Evolutionary conservation across 2,329 filamentous ascomycete genomes (phyloP).

Genomic region (Fusarium protoensiforme): DNA sequence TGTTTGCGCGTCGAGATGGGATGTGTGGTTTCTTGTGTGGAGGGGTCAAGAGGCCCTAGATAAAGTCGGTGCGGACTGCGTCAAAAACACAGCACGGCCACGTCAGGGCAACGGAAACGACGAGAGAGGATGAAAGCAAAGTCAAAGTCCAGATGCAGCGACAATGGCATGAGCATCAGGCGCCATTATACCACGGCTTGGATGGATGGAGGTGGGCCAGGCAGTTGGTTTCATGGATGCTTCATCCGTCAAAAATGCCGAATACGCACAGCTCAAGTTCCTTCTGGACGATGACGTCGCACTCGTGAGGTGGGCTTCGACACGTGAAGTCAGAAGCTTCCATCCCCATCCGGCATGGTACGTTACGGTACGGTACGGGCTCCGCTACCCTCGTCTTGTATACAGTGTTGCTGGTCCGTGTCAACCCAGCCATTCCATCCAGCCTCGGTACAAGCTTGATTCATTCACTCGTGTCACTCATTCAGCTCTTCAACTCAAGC

Average conservation of each 20-base stretch:
- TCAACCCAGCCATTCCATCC: not conserved
- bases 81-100: conserved; percentile 19
- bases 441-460: conserved; percentile 5
- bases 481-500: not conserved
- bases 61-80: conserved; percentile 14
- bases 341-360: conserved; percentile 19
- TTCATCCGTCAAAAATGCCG: not conserved
- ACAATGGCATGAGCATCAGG: conserved; percentile 29
- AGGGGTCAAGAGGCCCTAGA: conserved; percentile 16
- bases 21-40: not conserved
- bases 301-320: conserved; percentile 10
- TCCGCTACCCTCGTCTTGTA: conserved; percentile 17
- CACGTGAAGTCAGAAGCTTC: conserved; percentile 43
- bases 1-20: conserved; percentile 6
- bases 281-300: conserved; percentile 28
- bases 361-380: not conserved
- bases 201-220: conserved; percentile 30
- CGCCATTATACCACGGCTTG: conserved; percentile 26
- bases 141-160: conserved; percentile 15
- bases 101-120: conserved; percentile 16
- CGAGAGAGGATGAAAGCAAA: conserved; percentile 6
- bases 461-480: not conserved
- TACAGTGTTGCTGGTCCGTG: not conserved
- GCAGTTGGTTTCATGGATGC: conserved; percentile 22
- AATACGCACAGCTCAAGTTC: not conserved